Evolutionary conservation across 768 basidiomycete genomes (phyloP).

Genomic region (Chalciporus piperatus): DNA sequence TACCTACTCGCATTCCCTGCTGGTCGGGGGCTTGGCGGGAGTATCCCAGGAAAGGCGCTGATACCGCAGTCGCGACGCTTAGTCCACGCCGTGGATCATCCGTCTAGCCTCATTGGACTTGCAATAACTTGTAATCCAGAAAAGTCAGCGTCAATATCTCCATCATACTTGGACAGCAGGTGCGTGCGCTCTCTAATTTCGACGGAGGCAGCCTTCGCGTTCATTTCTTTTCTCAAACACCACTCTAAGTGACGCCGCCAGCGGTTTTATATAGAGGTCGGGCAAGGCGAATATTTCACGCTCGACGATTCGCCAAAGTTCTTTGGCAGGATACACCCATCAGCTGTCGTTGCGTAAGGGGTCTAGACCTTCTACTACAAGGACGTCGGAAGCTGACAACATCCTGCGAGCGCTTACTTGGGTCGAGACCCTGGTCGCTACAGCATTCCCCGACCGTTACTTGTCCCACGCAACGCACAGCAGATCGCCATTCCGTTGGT

Average conservation of each 20-base stretch:
- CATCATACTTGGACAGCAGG: too few relatives aligned
- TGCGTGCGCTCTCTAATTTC: too few relatives aligned
- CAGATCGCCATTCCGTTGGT: conserved; percentile 5
- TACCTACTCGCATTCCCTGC: not conserved
- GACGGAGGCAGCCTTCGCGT: too few relatives aligned
- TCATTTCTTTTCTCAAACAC: too few relatives aligned
- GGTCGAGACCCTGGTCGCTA: conserved; percentile 7
- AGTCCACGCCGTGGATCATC: too few relatives aligned
- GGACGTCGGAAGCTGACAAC: not conserved
- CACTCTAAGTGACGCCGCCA: not conserved
- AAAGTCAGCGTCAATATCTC: too few relatives aligned
- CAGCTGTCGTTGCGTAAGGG: not conserved
- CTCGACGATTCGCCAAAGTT: too few relatives aligned
- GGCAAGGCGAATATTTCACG: not conserved
- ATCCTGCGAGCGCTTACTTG: conserved; percentile 2
- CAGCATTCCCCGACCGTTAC: not conserved
- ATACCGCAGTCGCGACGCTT: too few relatives aligned
- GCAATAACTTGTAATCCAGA: too few relatives aligned
- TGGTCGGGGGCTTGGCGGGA: too few relatives aligned
- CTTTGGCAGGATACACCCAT: not conserved
- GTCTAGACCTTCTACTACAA: conserved; percentile 8
- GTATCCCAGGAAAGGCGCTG: too few relatives aligned
- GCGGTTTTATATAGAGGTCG: not conserved
- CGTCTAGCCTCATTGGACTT: too few relatives aligned
- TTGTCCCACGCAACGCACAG: not conserved